Base-by-base conservation (phyloP, 169 alveolate species). In the Cryptosporidium bovis region DNA sequence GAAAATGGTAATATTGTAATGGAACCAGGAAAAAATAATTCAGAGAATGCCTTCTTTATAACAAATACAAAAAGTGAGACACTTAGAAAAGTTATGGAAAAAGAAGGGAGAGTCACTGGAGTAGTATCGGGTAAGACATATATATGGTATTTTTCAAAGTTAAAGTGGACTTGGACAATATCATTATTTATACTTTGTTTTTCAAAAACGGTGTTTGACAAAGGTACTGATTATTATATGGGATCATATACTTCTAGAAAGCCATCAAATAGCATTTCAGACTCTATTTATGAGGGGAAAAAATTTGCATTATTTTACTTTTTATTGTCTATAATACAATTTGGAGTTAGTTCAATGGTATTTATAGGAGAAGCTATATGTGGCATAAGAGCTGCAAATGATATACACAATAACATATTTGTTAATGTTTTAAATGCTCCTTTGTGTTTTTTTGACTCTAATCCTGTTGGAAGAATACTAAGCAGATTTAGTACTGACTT, bases 401-500 rank as follows among this genome's bases (percentile, higher is more conserved):
- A 12, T 8, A 64, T 89, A 5, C 94, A 91, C 60, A 36, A 83
- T 16, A 48, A 66, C 48, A 69, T 90, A 20, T 60, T 90, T 71
- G 71, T 36, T n/a, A 90, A 71, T 15, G 64, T 90, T 0, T 64
- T 90, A 51, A 71, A 29, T n/a, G 94, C 94, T 33, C 94, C 94
- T 6, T 48, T 93, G 44, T 82, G 71, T 71, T 93, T 93, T 66
- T 92, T 92, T 71, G 95, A 92, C 55, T 82, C 87, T 51, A 91
- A 91, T 56, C 93, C 94, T 24, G 84, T 91, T 4, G 95, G 95
- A 3, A 82, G 94, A 56, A 82, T 91, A 2, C 55, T 93, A 12
- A 93, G 92, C 29, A 66, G 96, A 24, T 90, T 93, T 56, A 65
- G 95, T 16, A 91, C 92, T 46, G 96, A 93, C 60, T 64, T 90